Base-by-base conservation (phyloP, 1,139 yeast species). In the Kurtzmaniella quercitrusa region DNA sequence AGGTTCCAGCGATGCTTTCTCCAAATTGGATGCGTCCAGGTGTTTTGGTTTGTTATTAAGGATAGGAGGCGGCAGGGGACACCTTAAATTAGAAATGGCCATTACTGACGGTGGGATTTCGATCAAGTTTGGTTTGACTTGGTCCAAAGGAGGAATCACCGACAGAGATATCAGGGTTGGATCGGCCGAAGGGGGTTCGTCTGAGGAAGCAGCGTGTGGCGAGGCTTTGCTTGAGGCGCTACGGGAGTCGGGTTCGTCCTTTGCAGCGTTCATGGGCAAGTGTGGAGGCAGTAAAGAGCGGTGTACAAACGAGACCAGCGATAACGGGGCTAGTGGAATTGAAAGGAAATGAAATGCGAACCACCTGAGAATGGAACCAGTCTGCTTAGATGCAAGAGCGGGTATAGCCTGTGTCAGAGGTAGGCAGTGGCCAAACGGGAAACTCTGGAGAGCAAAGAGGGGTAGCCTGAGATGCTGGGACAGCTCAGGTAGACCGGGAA, bases 11-110 rank as follows among this genome's bases (percentile, higher is more conserved):
- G 31, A 11, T 11, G 31, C 5, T 27, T 27, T n/a, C 31, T 27
- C 14, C 12, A n/a, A 6, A 11, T 6, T 27, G 31, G 31, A n/a
- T 3, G 12, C 31, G 10, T 27, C 31, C 14, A n/a, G 14, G 5
- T 7, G 10, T n/a, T 27, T 27, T 11, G 31, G 31, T 10, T 27
- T 27, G 14, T 60, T 75, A 51, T 76, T 76, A 42, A 80, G 62
- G 43, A 81, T 81, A 2, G 87, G 86, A 1, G 87, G 85, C 16
- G 87, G 87, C 3, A 86, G 81, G 2, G 87, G 85, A 52, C 85
- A 79, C 47, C 83, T 68, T 43, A 79, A 58, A 53, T 72, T 77
- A 9, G 85, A 77, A 40, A 79, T 65, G 2, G 86, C 85, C 59
- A 78, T 56, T 7, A 68, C 70, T 15, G 72, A 66, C 1, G 73